These are phyloP conservation scores for Solanum paucissectum DNA, from an alignment of 257 asterid genomes.

Conservation along the genomic window DNA sequence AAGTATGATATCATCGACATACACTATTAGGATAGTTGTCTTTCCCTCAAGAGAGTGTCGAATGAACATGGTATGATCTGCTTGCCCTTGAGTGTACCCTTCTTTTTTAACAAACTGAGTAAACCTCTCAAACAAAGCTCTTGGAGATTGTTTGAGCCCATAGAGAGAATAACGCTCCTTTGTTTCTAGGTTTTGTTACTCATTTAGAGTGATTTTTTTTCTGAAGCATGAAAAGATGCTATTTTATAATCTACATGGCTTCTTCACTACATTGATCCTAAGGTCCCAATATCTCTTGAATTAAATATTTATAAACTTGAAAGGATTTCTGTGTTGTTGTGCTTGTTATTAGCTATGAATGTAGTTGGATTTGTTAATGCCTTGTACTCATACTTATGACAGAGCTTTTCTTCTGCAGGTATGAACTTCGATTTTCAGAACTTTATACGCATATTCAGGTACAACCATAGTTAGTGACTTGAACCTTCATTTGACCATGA, in stretches of 20 bases:
- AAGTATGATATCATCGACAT: neutral
- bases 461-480: neutral
- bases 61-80: neutral
- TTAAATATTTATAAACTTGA: neutral
- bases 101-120: neutral
- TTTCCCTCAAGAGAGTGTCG: neutral
- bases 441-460: slow-evolving; percentile 72
- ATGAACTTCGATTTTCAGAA: slow-evolving; percentile 70
- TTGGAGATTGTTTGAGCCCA: neutral
- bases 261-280: neutral
- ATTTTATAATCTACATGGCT: neutral
- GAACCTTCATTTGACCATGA: neutral
- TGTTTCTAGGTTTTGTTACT: neutral
- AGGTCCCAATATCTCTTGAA: neutral
- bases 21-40: neutral
- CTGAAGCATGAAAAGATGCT: neutral
- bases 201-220: neutral
- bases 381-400: neutral
- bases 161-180: neutral
- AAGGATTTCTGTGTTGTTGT: neutral
- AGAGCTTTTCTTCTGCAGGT: slow-evolving; percentile 30
- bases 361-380: neutral
- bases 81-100: neutral
- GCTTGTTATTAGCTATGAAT: neutral
- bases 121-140: neutral